phyloP scores from a whole-genome alignment of 202 grass and related monocot genomes.

The Panicum hallii region DNA sequence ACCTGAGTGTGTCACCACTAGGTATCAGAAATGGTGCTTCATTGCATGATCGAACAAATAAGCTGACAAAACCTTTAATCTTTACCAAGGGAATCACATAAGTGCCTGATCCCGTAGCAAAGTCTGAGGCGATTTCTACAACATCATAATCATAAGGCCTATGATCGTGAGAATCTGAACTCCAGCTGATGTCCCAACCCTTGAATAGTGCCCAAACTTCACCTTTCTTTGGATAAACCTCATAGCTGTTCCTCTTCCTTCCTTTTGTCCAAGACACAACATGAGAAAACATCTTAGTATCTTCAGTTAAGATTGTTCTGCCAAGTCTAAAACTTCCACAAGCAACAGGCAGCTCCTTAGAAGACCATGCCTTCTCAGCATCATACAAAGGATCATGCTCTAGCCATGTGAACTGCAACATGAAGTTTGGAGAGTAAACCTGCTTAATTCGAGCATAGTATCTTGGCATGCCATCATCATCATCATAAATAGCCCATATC shows the following conservation, averaged over 20 bases:
- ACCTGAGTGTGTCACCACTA: slow-evolving; percentile 55
- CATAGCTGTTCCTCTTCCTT: slow-evolving; percentile 54
- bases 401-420: slow-evolving; percentile 62
- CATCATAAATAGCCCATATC: slow-evolving; percentile 91
- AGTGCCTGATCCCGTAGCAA: slow-evolving; percentile 46
- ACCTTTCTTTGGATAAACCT: slow-evolving; percentile 74
- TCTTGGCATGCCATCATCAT: slow-evolving; percentile 80
- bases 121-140: slow-evolving; percentile 69
- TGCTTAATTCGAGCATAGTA: slow-evolving; percentile 78
- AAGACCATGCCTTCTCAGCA: slow-evolving; percentile 58
- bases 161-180: slow-evolving; percentile 38
- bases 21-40: slow-evolving; percentile 56
- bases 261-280: slow-evolving; percentile 59
- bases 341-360: slow-evolving; percentile 68
- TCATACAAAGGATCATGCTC: slow-evolving; percentile 53
- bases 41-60: slow-evolving; percentile 57
- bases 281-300: slow-evolving; percentile 76
- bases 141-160: slow-evolving; percentile 59
- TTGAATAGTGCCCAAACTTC: slow-evolving; percentile 82
- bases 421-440: slow-evolving; percentile 52
- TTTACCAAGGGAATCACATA: slow-evolving; percentile 58
- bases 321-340: slow-evolving; percentile 71
- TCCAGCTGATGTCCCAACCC: slow-evolving; percentile 57
- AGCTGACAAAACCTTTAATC: slow-evolving; percentile 73
- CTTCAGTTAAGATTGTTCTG: slow-evolving; percentile 44